Conservation (phyloP, 352 stramenopile species). For the Globisporangium middletonii region DNA sequence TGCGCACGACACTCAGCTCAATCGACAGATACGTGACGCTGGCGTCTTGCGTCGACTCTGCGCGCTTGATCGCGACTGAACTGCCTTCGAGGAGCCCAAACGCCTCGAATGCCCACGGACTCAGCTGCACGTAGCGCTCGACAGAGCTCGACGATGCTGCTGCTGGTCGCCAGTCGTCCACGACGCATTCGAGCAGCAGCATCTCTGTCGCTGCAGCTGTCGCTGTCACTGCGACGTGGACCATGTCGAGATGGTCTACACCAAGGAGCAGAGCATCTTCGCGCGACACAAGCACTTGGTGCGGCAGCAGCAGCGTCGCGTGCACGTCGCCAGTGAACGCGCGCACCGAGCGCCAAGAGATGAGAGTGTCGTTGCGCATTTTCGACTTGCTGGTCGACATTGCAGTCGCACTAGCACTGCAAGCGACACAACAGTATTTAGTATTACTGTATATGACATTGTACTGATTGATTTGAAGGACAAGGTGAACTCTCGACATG, state of each 20-base stretch:
- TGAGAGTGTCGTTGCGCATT: too few species aligned
- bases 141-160: not conserved
- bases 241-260: constrained; percentile 18
- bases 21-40: constrained; percentile 5
- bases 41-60: constrained; percentile 9
- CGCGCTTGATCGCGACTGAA: constrained; percentile 1
- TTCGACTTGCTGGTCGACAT: not conserved
- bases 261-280: constrained; percentile 20
- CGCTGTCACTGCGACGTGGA: constrained; percentile 1
- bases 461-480: too few species aligned
- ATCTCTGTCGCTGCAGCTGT: not conserved
- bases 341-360: not conserved
- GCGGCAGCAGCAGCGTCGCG: constrained; percentile 30
- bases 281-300: constrained; percentile 38
- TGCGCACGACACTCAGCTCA: constrained; percentile 29
- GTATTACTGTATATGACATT: too few species aligned
- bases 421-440: too few species aligned
- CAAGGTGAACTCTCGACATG: too few species aligned
- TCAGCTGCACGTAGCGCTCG: constrained; percentile 30
- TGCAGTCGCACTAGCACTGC: too few species aligned
- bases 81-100: constrained; percentile 15
- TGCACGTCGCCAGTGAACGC: constrained; percentile 15
- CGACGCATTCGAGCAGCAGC: constrained; percentile 32
- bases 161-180: constrained; percentile 12
- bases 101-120: constrained; percentile 42